These are phyloP conservation scores for Elymus sibiricus DNA, from an alignment of 176 grass and related monocot species.

Conservation along the genomic window DNA sequence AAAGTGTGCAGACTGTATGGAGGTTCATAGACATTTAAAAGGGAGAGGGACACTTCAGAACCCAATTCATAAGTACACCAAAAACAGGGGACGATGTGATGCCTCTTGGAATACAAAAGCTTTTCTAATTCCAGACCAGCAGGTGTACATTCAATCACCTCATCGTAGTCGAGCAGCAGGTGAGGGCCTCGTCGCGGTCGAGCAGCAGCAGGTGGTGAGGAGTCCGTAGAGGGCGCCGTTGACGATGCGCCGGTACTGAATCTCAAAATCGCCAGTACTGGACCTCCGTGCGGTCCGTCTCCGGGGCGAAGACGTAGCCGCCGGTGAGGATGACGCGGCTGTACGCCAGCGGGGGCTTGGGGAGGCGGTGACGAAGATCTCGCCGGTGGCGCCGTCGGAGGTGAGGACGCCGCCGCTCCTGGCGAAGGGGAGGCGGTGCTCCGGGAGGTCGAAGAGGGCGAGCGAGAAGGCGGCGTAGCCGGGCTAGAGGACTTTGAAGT, in stretches of 20 bases:
- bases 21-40: background rate
- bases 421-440: conserved; percentile 21
- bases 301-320: conserved; percentile 19
- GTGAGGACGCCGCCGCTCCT: conserved; percentile 3
- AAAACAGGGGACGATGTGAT: too few relatives aligned
- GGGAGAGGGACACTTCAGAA: background rate
- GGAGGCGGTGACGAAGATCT: too few relatives aligned
- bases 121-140: too few relatives aligned
- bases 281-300: background rate
- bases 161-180: too few relatives aligned
- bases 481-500: background rate
- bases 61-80: background rate
- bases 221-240: too few relatives aligned
- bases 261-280: too few relatives aligned
- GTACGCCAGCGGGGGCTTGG: conserved; percentile 16
- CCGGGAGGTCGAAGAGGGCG: conserved; percentile 30
- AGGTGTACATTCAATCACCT: too few relatives aligned
- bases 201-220: too few relatives aligned
- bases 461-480: background rate
- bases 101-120: too few relatives aligned
- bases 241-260: too few relatives aligned
- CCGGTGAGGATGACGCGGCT: conserved; percentile 38
- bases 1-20: conserved; percentile 7
- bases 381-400: conserved; percentile 34
- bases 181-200: too few relatives aligned